Evolutionary conservation across 129 eudicot genomes (phyloP).

Genomic region (Saussurea involucrata): DNA sequence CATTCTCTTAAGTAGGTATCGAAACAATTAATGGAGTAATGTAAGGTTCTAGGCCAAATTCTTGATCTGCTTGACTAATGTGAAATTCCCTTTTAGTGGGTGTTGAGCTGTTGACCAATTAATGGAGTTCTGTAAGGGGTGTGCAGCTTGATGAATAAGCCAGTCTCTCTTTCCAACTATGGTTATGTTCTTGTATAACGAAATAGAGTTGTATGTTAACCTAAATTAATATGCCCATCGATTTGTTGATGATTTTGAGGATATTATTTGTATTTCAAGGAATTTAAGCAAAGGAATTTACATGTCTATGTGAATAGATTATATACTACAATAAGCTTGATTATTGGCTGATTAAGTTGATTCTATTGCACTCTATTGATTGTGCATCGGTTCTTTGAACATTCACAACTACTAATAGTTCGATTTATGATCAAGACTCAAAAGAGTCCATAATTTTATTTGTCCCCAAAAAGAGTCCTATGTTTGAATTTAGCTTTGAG

Average conservation of each 20-base stretch:
- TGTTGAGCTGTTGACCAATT: slow-evolving; percentile 5
- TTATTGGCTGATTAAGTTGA: slow-evolving; percentile 8
- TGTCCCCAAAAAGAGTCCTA: not conserved
- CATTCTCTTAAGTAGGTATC: not conserved
- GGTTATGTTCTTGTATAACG: not conserved
- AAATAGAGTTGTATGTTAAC: not conserved
- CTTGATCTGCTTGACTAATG: not conserved
- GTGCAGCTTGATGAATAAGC: slow-evolving; percentile 1
- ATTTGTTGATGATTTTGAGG: slow-evolving; percentile 8
- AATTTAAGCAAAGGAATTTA: too few species aligned
- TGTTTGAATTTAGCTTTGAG: not conserved
- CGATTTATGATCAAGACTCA: not conserved
- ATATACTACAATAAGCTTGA: not conserved
- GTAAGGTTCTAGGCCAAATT: not conserved
- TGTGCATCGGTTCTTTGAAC: not conserved
- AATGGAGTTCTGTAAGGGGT: not conserved
- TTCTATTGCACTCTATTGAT: not conserved
- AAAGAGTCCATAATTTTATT: not conserved
- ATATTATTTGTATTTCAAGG: not conserved
- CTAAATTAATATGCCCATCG: not conserved
- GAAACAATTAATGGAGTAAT: not conserved
- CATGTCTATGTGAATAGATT: not conserved
- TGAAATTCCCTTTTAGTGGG: not conserved
- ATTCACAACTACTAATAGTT: not conserved
- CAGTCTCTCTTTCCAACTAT: slow-evolving; percentile 1